These are phyloP conservation scores for Crithidia brevicula DNA, from an alignment of 208 protist genomes.

Conservation along the genomic window DNA sequence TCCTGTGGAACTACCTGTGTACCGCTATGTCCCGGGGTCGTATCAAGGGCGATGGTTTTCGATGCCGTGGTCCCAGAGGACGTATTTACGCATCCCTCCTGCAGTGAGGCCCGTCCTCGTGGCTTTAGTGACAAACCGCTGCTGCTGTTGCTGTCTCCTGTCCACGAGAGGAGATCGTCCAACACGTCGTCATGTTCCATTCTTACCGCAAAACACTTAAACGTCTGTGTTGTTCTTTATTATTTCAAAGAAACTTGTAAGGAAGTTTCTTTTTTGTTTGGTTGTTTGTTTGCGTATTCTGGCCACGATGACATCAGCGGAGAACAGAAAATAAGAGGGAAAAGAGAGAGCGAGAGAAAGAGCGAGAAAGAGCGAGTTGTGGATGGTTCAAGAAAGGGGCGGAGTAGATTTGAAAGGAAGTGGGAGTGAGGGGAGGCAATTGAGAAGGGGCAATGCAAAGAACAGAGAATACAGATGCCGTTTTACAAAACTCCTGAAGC, in stretches of 20 bases:
- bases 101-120: conserved; percentile 1
- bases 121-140: background rate
- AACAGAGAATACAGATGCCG: too few species aligned
- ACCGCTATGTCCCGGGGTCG: too few species aligned
- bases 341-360: background rate
- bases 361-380: background rate
- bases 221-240: background rate
- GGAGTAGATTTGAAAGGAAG: too few species aligned
- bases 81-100: conserved; percentile 32
- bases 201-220: too few species aligned
- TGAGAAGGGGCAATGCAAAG: too few species aligned
- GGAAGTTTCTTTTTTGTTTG: background rate
- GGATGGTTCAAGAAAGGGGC: too few species aligned
- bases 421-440: too few species aligned
- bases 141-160: background rate
- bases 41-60: too few species aligned
- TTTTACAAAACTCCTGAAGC: too few species aligned
- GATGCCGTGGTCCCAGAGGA: too few species aligned
- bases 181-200: too few species aligned
- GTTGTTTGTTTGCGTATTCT: background rate
- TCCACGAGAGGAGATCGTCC: background rate
- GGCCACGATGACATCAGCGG: background rate
- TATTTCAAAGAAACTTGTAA: background rate
- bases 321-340: background rate
- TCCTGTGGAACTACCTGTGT: too few species aligned